Evolutionary conservation across 2,329 filamentous ascomycete species (phyloP).

Genomic region (Xylariaceae sp.): DNA sequence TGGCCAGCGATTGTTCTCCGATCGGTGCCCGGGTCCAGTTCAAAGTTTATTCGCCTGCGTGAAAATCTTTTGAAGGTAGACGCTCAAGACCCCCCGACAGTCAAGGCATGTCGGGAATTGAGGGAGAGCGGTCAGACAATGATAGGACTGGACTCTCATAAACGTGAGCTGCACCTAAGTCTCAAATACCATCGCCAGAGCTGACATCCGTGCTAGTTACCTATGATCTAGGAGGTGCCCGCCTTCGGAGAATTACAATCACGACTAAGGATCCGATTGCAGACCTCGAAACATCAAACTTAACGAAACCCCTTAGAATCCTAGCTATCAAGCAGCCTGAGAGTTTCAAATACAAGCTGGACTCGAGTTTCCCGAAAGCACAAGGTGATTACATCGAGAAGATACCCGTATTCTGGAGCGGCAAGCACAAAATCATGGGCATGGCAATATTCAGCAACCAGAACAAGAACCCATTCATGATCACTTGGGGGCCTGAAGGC

Average conservation of each 20-base stretch:
- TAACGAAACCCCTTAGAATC: slow-evolving; percentile 3
- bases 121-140: background rate
- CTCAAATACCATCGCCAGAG: background rate
- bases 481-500: slow-evolving; percentile 1
- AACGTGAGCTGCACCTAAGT: no score
- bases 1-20: slow-evolving; percentile 1
- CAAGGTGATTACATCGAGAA: background rate
- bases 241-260: slow-evolving; percentile 1
- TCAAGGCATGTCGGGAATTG: background rate
- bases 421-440: background rate
- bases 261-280: slow-evolving; percentile 1
- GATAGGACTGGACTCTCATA: no score
- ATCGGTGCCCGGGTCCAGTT: background rate
- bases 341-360: slow-evolving; percentile 1
- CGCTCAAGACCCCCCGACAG: background rate
- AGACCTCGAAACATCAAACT: background rate
- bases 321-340: background rate
- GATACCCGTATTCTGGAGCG: background rate
- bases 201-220: background rate
- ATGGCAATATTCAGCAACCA: slow-evolving; percentile 4
- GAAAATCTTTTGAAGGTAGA: slow-evolving; percentile 2
- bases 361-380: background rate
- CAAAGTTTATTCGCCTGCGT: slow-evolving; percentile 2
- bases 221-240: slow-evolving; percentile 1
- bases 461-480: slow-evolving; percentile 2